Evolutionary conservation across 148 eudicot species (phyloP).

Genomic region (Amaranthus cruentus): DNA sequence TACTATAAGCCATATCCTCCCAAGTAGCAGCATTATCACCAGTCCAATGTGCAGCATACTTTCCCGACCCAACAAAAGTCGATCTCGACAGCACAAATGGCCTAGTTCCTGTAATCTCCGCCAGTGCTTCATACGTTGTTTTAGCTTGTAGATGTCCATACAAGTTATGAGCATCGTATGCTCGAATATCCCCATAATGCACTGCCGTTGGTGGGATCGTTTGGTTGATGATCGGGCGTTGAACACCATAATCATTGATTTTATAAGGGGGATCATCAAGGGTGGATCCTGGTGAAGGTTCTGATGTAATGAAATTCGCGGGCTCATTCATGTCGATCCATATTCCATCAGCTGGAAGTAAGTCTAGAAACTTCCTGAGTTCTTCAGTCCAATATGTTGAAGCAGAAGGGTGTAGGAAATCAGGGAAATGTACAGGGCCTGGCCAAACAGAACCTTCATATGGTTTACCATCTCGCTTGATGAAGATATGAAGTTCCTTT

Average conservation of each 20-base stretch:
- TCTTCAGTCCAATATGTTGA: slow-evolving; percentile 58
- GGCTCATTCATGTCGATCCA: slow-evolving; percentile 98
- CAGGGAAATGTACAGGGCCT: slow-evolving; percentile 74
- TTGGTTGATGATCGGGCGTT: slow-evolving; percentile 34
- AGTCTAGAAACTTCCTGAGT: slow-evolving; percentile 40
- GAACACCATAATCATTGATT: slow-evolving; percentile 57
- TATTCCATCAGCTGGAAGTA: slow-evolving; percentile 69
- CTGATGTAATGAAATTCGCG: slow-evolving; percentile 57
- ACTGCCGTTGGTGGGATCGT: slow-evolving; percentile 61
- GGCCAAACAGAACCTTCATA: slow-evolving; percentile 87
- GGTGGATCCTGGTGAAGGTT: slow-evolving; percentile 38
- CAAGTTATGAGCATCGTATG: slow-evolving; percentile 61
- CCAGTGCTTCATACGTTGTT: slow-evolving; percentile 49
- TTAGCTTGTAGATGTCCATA: slow-evolving; percentile 61
- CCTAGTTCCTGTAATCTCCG: slow-evolving; percentile 43
- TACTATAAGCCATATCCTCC: slow-evolving; percentile 64
- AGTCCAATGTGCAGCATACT: slow-evolving; percentile 87
- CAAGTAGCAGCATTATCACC: slow-evolving; percentile 90
- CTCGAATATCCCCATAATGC: slow-evolving; percentile 45
- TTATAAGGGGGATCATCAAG: slow-evolving; percentile 73
- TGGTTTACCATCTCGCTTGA: slow-evolving; percentile 54
- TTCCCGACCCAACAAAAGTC: slow-evolving; percentile 84
- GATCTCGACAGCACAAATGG: slow-evolving; percentile 70
- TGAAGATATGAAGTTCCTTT: slow-evolving; percentile 53
- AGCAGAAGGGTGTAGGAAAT: slow-evolving; percentile 55